Base-by-base conservation (phyloP, 768 basidiomycete genomes). In the Gautieria morchelliformis region DNA sequence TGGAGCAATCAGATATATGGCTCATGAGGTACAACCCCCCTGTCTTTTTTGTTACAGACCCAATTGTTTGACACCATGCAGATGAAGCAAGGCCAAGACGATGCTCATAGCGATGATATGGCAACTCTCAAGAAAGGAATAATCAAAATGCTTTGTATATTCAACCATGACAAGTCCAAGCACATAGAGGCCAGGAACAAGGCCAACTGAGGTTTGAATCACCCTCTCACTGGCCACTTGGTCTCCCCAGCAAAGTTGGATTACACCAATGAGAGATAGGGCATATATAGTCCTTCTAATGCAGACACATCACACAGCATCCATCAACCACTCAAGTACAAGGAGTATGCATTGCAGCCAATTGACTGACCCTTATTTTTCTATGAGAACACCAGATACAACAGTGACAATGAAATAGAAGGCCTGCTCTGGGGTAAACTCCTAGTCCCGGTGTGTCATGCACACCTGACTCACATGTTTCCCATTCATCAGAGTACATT, bases 211-310 rank as follows among this genome's bases (percentile, higher is more conserved):
- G 62, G 67, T 0, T 56, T 61, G 7, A 59, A 67, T 32, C 65
- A 71, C 56, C 66, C 68, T n/a, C 37, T 65, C 0, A 70, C 66
- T 7, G 68, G 70, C 0, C 42, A 53, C 1, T 61, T 70, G 5
- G 59, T 73, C 3, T 70, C 66, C 39, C 68, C 69, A 0, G 62
- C 65, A 19, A 62, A 64, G 14, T 61, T 63, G 45, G 61, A 71
- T 48, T 70, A 66, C 64, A 56, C 59, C 19, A 49, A 71, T 33
- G 50, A 24, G 5, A 59, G 33, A 60, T 62, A 55, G 27, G 53
- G 9, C 39, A 17, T 17, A 9, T 17, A 9, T 40, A 17, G 17
- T 17, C 39, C 9, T 17, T 40, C 9, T 17, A 40, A 40, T 40
- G 39, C 39, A 9, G 9, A 40, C 17, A 40, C 39, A 9, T 40